phyloP scores from a whole-genome alignment of 176 grass and related monocot species.

The Triticum aestivum region DNA sequence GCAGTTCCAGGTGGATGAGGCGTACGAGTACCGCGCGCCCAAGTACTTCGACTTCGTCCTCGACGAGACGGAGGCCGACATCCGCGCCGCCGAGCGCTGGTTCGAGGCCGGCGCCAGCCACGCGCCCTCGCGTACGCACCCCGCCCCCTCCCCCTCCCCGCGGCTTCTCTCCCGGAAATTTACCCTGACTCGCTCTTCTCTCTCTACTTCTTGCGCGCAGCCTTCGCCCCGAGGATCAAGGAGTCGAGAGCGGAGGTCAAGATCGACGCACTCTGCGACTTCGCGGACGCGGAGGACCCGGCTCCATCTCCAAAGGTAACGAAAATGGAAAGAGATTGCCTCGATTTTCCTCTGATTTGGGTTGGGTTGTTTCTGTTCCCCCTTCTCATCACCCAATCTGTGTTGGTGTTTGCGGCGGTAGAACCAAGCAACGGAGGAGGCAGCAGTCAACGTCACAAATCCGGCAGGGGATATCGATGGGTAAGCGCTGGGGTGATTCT shows the following conservation, averaged over 20 bases:
- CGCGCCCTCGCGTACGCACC: constrained; percentile 76
- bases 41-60: constrained; percentile 78
- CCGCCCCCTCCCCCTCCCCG: too few species aligned
- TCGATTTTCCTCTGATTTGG: background rate
- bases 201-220: constrained; percentile 23
- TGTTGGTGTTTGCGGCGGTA: constrained; percentile 17
- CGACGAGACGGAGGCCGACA: constrained; percentile 61
- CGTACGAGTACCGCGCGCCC: constrained; percentile 88
- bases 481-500: constrained; percentile 14
- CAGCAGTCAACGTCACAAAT: background rate
- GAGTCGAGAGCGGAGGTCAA: constrained; percentile 55
- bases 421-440: constrained; percentile 23
- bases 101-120: constrained; percentile 68
- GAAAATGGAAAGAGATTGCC: background rate
- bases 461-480: background rate
- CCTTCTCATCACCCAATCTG: background rate
- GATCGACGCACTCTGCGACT: constrained; percentile 57
- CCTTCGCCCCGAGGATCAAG: constrained; percentile 72
- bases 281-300: constrained; percentile 38
- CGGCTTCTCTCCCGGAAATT: background rate
- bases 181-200: background rate
- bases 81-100: constrained; percentile 72
- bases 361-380: background rate
- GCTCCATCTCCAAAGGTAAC: constrained; percentile 49
- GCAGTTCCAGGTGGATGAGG: constrained; percentile 53